Evolutionary conservation across 2,329 filamentous ascomycete genomes (phyloP).

Genomic region (Pseudogymnoascus sp.): DNA sequence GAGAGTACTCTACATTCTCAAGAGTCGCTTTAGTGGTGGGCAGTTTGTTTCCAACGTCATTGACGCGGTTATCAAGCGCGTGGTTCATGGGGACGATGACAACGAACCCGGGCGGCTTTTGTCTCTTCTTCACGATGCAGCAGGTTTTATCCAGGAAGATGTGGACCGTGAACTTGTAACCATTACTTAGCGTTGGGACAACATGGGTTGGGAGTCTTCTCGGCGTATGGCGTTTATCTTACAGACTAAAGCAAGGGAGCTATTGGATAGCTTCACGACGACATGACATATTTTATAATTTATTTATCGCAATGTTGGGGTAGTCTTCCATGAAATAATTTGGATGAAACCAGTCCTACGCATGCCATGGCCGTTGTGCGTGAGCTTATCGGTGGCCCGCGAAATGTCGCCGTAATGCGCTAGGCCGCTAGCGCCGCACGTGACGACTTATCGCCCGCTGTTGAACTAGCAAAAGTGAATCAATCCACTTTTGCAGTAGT

Average conservation of each 20-base stretch:
- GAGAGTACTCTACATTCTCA: constrained; percentile 1
- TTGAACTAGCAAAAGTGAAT: too few relatives aligned
- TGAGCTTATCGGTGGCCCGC: too few relatives aligned
- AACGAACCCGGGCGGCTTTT: not conserved
- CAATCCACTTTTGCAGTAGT: too few relatives aligned
- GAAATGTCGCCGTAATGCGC: too few relatives aligned
- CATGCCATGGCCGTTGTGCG: not conserved
- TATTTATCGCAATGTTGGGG: not conserved
- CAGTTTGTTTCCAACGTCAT: constrained; percentile 8
- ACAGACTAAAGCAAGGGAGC: not conserved
- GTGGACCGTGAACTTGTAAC: not conserved
- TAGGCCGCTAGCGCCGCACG: too few relatives aligned
- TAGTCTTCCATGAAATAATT: not conserved
- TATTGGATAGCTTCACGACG: not conserved
- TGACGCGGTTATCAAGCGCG: constrained; percentile 2
- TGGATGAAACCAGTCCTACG: not conserved
- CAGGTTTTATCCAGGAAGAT: not conserved
- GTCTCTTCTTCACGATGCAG: not conserved
- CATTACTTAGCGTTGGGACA: not conserved
- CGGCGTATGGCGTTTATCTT: not conserved
- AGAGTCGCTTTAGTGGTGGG: constrained; percentile 5
- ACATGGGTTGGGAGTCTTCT: not conserved
- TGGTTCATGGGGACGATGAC: not conserved
- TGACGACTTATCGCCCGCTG: too few relatives aligned
- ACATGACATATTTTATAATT: not conserved